These are phyloP conservation scores for Plasmodium gonderi DNA, from an alignment of 169 alveolate species.

Conservation along the genomic window DNA sequence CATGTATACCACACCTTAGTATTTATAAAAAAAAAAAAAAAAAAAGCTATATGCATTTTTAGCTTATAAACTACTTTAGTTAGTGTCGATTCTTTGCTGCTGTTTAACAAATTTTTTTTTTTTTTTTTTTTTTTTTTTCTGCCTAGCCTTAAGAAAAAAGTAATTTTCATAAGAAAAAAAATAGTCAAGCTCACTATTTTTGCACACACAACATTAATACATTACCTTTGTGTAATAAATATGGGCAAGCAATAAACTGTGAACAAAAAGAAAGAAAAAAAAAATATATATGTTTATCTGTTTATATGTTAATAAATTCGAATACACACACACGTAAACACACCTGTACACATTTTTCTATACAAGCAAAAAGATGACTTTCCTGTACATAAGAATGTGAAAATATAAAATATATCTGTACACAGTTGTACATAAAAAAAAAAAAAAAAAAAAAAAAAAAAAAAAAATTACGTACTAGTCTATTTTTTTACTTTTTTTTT, in stretches of 20 bases:
- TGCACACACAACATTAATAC: constrained; percentile 27
- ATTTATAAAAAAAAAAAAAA: background rate
- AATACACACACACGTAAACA: background rate
- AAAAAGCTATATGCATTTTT: constrained; percentile 20
- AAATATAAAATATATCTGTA: background rate
- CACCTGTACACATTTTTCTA: background rate
- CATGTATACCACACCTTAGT: background rate
- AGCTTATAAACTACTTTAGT: background rate
- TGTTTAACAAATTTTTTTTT: no score
- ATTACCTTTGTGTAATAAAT: background rate
- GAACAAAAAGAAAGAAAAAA: constrained; percentile 15
- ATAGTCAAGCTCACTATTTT: constrained; percentile 7
- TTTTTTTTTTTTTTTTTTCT: constrained; percentile 4
- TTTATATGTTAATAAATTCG: background rate
- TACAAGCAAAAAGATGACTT: background rate
- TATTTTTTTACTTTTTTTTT: background rate
- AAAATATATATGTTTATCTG: background rate
- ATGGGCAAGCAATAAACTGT: background rate
- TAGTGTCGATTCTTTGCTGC: constrained; percentile 7
- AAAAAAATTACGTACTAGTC: background rate
- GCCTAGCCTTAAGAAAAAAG: background rate
- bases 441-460: background rate
- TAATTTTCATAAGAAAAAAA: background rate
- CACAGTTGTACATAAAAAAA: background rate
- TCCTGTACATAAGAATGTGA: background rate